These are phyloP conservation scores for Blastobotrys raffinosifermentans DNA, from an alignment of 1,139 yeast species.

Conservation along the genomic window DNA sequence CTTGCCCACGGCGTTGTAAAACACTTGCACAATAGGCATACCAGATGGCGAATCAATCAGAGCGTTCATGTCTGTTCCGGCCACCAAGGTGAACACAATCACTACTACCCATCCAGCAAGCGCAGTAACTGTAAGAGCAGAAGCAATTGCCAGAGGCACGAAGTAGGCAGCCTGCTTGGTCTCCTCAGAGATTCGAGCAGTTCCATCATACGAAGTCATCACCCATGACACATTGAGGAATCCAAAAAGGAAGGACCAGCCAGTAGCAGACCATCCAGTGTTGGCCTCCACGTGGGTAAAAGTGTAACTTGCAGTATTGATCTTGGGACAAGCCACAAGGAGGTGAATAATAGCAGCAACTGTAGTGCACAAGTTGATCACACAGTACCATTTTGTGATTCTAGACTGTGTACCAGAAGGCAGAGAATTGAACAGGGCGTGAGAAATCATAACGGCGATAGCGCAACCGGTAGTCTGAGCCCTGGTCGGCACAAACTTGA, in stretches of 20 bases:
- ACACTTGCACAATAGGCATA: slow-evolving; percentile 56
- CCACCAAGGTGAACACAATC: slow-evolving; percentile 57
- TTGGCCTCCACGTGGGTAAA: slow-evolving; percentile 24
- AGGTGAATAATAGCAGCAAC: slow-evolving; percentile 31
- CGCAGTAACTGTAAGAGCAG: slow-evolving; percentile 56
- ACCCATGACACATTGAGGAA: slow-evolving; percentile 67
- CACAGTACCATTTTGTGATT: slow-evolving; percentile 38
- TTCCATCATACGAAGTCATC: slow-evolving; percentile 67
- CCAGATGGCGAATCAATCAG: slow-evolving; percentile 50
- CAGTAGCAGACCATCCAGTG: slow-evolving; percentile 41
- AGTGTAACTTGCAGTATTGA: slow-evolving; percentile 25
- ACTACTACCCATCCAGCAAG: slow-evolving; percentile 53
- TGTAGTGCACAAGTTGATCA: slow-evolving; percentile 37
- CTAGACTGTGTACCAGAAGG: slow-evolving; percentile 37
- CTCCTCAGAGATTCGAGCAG: slow-evolving; percentile 66
- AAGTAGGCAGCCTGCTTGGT: slow-evolving; percentile 55
- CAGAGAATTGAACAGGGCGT: slow-evolving; percentile 37
- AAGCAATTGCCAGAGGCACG: slow-evolving; percentile 57
- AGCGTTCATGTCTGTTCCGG: slow-evolving; percentile 41
- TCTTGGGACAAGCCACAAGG: slow-evolving; percentile 21
- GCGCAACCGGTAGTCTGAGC: slow-evolving; percentile 40
- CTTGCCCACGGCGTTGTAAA: slow-evolving; percentile 44
- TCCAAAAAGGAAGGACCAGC: slow-evolving; percentile 51
- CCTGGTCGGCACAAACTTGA: slow-evolving; percentile 33
- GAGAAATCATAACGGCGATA: slow-evolving; percentile 36